These are phyloP conservation scores for Manihot esculenta DNA, from an alignment of 441 rosid genomes.

Conservation along the genomic window DNA sequence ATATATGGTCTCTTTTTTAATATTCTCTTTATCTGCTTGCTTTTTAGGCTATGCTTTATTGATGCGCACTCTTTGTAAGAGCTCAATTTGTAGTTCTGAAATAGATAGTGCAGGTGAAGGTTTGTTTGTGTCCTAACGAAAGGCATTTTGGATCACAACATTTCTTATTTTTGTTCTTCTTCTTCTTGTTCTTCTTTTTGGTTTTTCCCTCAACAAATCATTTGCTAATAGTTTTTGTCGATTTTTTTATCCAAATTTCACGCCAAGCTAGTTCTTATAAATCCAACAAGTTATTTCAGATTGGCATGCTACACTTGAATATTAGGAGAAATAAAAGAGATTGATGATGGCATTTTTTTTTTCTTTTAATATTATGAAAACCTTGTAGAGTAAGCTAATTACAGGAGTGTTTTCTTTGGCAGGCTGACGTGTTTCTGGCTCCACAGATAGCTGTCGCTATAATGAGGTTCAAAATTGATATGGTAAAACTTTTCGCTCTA, in stretches of 20 bases:
- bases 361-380: too few species aligned
- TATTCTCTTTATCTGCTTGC: background rate
- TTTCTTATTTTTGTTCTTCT: too few species aligned
- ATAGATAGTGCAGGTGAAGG: background rate
- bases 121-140: background rate
- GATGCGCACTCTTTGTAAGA: background rate
- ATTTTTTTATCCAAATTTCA: background rate
- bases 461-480: conserved; percentile 37
- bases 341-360: background rate
- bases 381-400: background rate
- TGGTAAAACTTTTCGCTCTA: conserved; percentile 34
- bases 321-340: background rate
- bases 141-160: background rate
- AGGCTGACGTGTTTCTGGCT: conserved; percentile 64
- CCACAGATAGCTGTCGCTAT: conserved; percentile 47
- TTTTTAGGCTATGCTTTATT: background rate
- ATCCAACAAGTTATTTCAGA: background rate
- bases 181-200: background rate
- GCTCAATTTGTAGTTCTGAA: background rate
- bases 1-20: conserved; percentile 37
- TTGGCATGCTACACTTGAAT: background rate
- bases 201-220: background rate
- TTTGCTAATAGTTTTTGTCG: background rate
- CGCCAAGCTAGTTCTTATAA: too few species aligned
- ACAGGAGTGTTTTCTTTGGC: conserved; percentile 10